Evolutionary conservation across 805 yeast genomes (phyloP), one percentile per base, ranked within the genome.

Genomic region (Cyberlindnera saturnus): DNA sequence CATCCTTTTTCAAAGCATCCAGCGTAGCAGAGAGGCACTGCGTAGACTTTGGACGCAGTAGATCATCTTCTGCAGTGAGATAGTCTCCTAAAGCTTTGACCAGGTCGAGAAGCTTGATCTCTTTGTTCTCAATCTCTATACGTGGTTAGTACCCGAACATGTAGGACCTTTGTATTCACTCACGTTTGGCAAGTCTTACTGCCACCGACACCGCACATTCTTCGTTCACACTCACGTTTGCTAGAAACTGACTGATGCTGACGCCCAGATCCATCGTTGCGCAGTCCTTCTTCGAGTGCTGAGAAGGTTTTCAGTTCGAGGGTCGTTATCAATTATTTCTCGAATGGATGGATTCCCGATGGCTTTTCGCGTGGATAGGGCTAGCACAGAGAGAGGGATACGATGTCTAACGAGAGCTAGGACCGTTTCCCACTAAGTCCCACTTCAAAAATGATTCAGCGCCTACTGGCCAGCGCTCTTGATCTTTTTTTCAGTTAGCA

Each of bases 1-100:
- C 53, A 6, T 58, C 50, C 0, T 51, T 33, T 0, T 63, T 46
- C 4, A 73, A 45, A 13, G 56, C 50, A 3, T 50, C 45, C 23
- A 77, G 48, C 1, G 69, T 63, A 3, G 61, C 59, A 0, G 78
- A 55, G 7, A 77, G 54, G 41, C 77, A 75, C 18, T 52, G 46
- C 4, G 75, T 61, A 0, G 81, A 77, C 42, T 71, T 74, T 6
- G 71, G 59, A 47, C 95, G 66, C 15, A 73, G 64, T 2, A 60
- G 49, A 20, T 73, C 75, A 46, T 78, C 79, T 7, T 77, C 82
- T 3, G 83, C 75, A 1, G 86, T 80, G 26, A 86, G 64, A 39
- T 72, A 68, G 23, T 75, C 77, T n/a, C 86, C 88, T 26, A 86
- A 64, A 2, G 67, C 59, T 37, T 75, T 70, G 8, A 86, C 76